phyloP scores from a whole-genome alignment of 148 eudicot species.

The Camellia lanceoleosa region DNA sequence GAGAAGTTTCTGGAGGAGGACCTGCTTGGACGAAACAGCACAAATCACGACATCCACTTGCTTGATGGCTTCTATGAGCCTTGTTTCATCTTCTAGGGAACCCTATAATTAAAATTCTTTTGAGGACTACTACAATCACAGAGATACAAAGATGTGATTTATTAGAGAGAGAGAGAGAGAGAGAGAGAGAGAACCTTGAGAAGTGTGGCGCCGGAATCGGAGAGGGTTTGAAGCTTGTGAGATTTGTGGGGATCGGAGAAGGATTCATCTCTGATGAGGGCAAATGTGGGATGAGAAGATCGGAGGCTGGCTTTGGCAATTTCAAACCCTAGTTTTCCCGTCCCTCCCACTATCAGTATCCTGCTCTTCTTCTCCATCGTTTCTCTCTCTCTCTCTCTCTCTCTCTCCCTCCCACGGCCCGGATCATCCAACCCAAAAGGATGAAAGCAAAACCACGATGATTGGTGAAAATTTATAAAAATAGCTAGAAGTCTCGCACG shows the following conservation, averaged over 20 bases:
- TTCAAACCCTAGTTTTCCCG: constrained; percentile 64
- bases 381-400: background rate
- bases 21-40: constrained; percentile 55
- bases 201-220: constrained; percentile 45
- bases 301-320: constrained; percentile 61
- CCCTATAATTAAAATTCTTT: constrained; percentile 41
- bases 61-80: constrained; percentile 61
- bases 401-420: background rate
- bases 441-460: too few species aligned
- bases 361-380: constrained; percentile 34
- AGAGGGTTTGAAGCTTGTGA: constrained; percentile 43
- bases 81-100: constrained; percentile 60
- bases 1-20: constrained; percentile 59
- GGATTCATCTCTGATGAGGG: constrained; percentile 57
- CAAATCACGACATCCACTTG: constrained; percentile 81
- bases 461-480: too few species aligned
- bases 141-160: background rate
- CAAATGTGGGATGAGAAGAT: constrained; percentile 67
- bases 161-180: background rate
- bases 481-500: too few species aligned
- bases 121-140: background rate
- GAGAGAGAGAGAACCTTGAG: constrained; percentile 37
- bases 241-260: constrained; percentile 47
- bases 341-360: constrained; percentile 71
- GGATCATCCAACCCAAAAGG: too few species aligned